Conservation (phyloP, 2,329 filamentous ascomycete genomes). For the Tolypocladium tundrense region DNA sequence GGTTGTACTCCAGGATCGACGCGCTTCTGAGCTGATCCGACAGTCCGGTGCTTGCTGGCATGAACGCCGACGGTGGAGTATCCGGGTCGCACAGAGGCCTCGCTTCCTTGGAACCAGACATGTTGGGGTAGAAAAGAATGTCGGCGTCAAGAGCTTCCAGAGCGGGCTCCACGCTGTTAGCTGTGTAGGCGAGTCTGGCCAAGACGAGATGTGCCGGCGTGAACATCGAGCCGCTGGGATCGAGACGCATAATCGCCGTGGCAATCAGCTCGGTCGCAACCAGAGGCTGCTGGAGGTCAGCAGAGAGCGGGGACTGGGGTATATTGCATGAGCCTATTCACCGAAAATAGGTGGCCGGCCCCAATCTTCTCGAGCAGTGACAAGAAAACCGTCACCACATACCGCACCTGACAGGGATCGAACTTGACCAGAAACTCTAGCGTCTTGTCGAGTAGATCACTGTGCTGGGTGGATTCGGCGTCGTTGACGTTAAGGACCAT, state of each 20-base stretch:
- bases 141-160: slow-evolving; percentile 53
- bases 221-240: slow-evolving; percentile 56
- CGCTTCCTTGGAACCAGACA: slow-evolving; percentile 22
- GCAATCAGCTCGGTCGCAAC: slow-evolving; percentile 35
- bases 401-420: slow-evolving; percentile 41
- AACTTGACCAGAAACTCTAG: slow-evolving; percentile 37
- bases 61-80: slow-evolving; percentile 42
- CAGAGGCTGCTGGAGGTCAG: slow-evolving; percentile 25
- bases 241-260: slow-evolving; percentile 51
- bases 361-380: slow-evolving; percentile 31
- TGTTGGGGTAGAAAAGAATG: slow-evolving; percentile 54
- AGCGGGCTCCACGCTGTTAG: slow-evolving; percentile 40
- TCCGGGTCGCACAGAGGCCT: slow-evolving; percentile 34
- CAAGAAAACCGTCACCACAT: slow-evolving; percentile 33
- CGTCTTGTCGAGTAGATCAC: slow-evolving; percentile 28
- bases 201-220: slow-evolving; percentile 53
- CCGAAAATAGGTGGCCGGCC: slow-evolving; percentile 29
- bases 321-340: slow-evolving; percentile 11
- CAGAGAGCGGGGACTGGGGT: background rate
- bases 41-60: slow-evolving; percentile 48
- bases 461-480: slow-evolving; percentile 16
- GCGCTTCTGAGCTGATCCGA: slow-evolving; percentile 40
- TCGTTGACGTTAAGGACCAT: slow-evolving; percentile 18
- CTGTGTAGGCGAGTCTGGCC: slow-evolving; percentile 47
- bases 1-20: slow-evolving; percentile 57